Base-by-base conservation (phyloP, 257 asterid genomes). In the Fraxinus pennsylvanica region DNA sequence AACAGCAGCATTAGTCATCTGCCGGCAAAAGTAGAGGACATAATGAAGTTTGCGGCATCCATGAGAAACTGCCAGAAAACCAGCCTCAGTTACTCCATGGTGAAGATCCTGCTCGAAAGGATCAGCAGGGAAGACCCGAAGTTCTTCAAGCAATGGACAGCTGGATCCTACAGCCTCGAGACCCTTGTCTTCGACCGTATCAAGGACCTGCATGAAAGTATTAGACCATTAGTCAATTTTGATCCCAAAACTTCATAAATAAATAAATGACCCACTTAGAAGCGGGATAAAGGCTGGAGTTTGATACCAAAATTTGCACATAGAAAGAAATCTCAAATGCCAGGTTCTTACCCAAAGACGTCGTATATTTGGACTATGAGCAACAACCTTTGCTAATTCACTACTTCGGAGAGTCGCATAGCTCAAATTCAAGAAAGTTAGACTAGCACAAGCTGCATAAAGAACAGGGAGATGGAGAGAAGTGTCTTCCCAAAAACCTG, bases 1-100 rank as follows among this genome's bases (percentile, higher is more conserved):
- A 6, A 93, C 95, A 6, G 98, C 98, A 72, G 94, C 96, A 69
- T 93, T 93, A 13, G 97, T 93, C 98, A 93, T 93, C 82, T 89
- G 88, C 83, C 91, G 83, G 78, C 98, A 93, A 59, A 92, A 93
- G 89, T 90, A 93, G 77, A 93, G 95, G 78, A 91, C 96, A 14
- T 93, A 93, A 67, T 78, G 95, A 84, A 93, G 98, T 29, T 80
- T 88, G 74, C 83, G 94, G 83, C 98, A 93, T 30, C 97, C 97
- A 9, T 69, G 89, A 68, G 98, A 93, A 17, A 93, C 95, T 0
- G 98, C 96, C 59, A 91, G 45, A 80, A 93, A 92, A n/a, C 98
- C 98, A 9, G 74, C 41, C 75, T 91, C 97, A 1, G 96, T 87
- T 73, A 93, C 97, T 35, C 94, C 97, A n/a, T 86, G 89, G 75